Base-by-base conservation (phyloP, 352 stramenopile species). In the Phytophthora citricola region DNA sequence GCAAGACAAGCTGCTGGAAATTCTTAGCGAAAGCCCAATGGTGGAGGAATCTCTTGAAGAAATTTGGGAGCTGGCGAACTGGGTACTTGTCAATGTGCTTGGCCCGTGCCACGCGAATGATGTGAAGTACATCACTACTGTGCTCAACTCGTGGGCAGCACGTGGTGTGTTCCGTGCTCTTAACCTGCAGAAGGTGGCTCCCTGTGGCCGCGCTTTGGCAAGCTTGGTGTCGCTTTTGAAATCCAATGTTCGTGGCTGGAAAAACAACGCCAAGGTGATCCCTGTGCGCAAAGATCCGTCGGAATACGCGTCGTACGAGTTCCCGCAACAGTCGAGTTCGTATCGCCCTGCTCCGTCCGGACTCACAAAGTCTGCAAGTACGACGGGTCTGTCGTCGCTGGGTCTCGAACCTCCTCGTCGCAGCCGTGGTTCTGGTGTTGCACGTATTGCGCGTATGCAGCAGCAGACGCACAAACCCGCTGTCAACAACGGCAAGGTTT, bases 1-100 rank as follows among this genome's bases (percentile, higher is more conserved):
- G 4, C 87, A 95, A 63, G 87, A 95, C 64, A 91, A 90, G 49
- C 59, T 95, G n/a, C 71, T 95, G 17, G 81, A 96, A 38, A 58
- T 95, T 45, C 78, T 96, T 0, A 79, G 80, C 27, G 85, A 92
- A 11, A 83, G 78, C 43, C 79, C 85, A 17, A 96, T 96, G 85
- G 71, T 95, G 17, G 85, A 95, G 70, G 92, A 97, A 47, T 92
- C 97, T 10, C 85, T 99, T 6, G 94, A 97, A 66, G 97, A 99
- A 71, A 95, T 99, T 40, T 99, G 97, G 95, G 97, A 99, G 63
- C 86, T 99, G 27, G 88, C 92, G 10, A 94, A 92, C 15, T 99
- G 95, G 82, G 75, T 99, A 8, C 69, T 99, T n/a, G 72, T 94
- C 12, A 96, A 98, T 69, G 69, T 99, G 20, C 83, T 99, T 49